Evolutionary conservation across 805 yeast species (phyloP).

Genomic region (Wickerhamiella kazuoi): DNA sequence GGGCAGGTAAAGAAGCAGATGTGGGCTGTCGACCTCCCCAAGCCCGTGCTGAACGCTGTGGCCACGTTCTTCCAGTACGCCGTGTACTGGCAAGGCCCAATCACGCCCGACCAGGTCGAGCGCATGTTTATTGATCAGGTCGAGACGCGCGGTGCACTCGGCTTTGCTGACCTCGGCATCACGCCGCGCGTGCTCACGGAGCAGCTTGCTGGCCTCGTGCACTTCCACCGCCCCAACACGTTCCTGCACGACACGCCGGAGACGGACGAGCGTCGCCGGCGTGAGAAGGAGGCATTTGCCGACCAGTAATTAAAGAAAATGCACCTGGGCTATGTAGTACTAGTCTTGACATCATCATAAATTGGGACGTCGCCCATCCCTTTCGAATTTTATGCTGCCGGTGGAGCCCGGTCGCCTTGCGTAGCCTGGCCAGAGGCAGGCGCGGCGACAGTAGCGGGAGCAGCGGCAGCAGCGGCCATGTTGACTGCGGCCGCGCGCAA

Average conservation of each 20-base stretch:
- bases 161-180: slow-evolving; percentile 58
- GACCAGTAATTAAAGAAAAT: slow-evolving; percentile 7
- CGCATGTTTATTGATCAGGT: slow-evolving; percentile 53
- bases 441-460: too few relatives aligned
- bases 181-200: slow-evolving; percentile 36
- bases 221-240: slow-evolving; percentile 17
- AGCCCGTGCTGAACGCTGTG: slow-evolving; percentile 22
- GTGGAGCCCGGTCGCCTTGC: too few relatives aligned
- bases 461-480: too few relatives aligned
- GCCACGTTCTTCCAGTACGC: slow-evolving; percentile 24
- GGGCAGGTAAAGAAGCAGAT: slow-evolving; percentile 33
- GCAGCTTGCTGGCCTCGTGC: slow-evolving; percentile 19
- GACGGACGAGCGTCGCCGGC: slow-evolving; percentile 14
- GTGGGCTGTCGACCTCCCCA: slow-evolving; percentile 25
- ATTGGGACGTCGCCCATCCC: too few relatives aligned
- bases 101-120: slow-evolving; percentile 57
- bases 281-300: slow-evolving; percentile 15
- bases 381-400: too few relatives aligned
- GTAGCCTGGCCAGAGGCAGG: too few relatives aligned
- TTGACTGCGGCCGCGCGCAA: too few relatives aligned
- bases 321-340: too few relatives aligned
- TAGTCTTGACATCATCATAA: too few relatives aligned
- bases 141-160: slow-evolving; percentile 40
- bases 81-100: slow-evolving; percentile 29
- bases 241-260: slow-evolving; percentile 15